Conservation (phyloP, 2,329 filamentous ascomycete species). For the Xylariaceae sp. region DNA sequence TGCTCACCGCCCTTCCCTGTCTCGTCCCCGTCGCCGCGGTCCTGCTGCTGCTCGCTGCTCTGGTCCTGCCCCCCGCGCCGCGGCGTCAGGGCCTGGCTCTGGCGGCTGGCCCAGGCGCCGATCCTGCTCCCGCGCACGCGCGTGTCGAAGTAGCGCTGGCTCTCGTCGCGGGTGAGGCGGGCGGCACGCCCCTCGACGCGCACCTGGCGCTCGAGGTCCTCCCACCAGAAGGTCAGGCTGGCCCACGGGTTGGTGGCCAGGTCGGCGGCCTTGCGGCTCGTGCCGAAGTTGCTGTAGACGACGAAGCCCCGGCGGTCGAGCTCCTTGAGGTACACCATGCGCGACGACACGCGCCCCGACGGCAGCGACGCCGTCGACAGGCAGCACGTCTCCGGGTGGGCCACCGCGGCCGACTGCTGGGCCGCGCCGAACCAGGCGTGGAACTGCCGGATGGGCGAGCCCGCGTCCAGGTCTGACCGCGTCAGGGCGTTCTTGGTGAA, state of each 20-base stretch:
- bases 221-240: constrained; percentile 86
- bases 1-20: constrained; percentile 10
- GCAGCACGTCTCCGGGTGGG: constrained; percentile 82
- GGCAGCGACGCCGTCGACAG: constrained; percentile 80
- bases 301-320: constrained; percentile 78
- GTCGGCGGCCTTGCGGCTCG: constrained; percentile 61
- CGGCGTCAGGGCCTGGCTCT: constrained; percentile 66
- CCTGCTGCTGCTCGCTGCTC: constrained; percentile 65
- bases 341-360: constrained; percentile 73
- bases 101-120: constrained; percentile 88
- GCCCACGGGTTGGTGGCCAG: constrained; percentile 68
- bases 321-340: constrained; percentile 93
- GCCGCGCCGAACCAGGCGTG: constrained; percentile 80
- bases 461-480: constrained; percentile 49
- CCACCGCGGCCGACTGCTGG: constrained; percentile 40
- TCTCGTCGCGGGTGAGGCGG: constrained; percentile 62
- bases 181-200: constrained; percentile 73
- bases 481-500: constrained; percentile 60
- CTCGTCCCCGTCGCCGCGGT: constrained; percentile 57
- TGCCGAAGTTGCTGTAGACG: constrained; percentile 88
- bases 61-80: constrained; percentile 52
- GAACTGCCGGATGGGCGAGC: constrained; percentile 74
- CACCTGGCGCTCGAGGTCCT: constrained; percentile 77
- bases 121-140: constrained; percentile 72
- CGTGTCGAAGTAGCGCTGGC: constrained; percentile 59